These are phyloP conservation scores for Picea glauca DNA, from an alignment of 75 land plant genomes.

Conservation along the genomic window DNA sequence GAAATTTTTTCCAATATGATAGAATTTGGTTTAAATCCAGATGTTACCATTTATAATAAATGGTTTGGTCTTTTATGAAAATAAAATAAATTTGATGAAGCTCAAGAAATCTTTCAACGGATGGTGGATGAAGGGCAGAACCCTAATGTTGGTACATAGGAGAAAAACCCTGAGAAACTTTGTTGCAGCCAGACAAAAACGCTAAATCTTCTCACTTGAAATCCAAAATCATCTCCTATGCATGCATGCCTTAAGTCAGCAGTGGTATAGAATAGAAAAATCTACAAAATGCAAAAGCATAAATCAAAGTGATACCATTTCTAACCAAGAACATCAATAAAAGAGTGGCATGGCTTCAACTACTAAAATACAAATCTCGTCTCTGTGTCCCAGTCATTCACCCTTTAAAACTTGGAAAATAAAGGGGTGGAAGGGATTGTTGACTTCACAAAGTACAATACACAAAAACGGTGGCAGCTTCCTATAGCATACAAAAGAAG, in stretches of 20 bases:
- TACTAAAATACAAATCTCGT: not conserved
- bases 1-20: slow-evolving; percentile 7
- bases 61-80: slow-evolving; percentile 21
- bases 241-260: too few relatives aligned
- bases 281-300: too few relatives aligned
- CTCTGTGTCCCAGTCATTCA: not conserved
- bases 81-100: slow-evolving; percentile 23
- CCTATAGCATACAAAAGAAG: not conserved
- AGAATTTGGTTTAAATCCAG: slow-evolving; percentile 18
- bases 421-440: not conserved
- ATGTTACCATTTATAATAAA: slow-evolving; percentile 17
- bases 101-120: slow-evolving; percentile 15
- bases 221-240: too few relatives aligned
- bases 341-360: not conserved
- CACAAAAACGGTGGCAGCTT: not conserved
- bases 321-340: too few relatives aligned
- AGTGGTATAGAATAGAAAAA: too few relatives aligned
- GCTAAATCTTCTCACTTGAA: too few relatives aligned
- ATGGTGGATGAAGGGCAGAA: slow-evolving; percentile 18
- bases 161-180: too few relatives aligned
- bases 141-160: too few relatives aligned
- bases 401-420: slow-evolving; percentile 3
- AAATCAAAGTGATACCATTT: too few relatives aligned
- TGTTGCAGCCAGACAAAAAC: too few relatives aligned
- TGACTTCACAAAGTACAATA: not conserved